Conservation (phyloP, 2,329 filamentous ascomycete species). For the Sporothrix globosa region DNA sequence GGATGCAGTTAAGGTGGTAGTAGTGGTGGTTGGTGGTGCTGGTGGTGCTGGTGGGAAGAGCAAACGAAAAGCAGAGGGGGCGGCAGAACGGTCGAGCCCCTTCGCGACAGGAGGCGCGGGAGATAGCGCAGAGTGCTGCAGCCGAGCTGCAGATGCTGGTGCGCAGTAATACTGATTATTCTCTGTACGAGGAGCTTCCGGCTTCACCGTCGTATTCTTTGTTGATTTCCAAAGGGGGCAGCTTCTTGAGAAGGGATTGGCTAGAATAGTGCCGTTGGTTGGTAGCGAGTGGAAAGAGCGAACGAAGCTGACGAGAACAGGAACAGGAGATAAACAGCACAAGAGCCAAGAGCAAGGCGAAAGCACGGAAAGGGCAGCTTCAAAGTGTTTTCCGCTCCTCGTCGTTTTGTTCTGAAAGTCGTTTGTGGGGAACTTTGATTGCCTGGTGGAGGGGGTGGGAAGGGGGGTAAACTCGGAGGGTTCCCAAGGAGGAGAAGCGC, state of each 20-base stretch:
- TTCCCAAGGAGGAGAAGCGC: constrained; percentile 25
- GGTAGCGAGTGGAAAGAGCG: constrained; percentile 19
- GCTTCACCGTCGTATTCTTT: too few species aligned
- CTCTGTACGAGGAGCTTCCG: too few species aligned
- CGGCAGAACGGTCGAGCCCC: constrained; percentile 25
- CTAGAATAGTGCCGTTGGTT: constrained; percentile 9
- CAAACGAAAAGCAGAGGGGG: neutral
- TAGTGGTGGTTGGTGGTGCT: too few species aligned
- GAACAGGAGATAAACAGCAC: neutral
- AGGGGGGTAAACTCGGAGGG: constrained; percentile 25
- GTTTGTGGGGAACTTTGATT: constrained; percentile 18
- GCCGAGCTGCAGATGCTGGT: constrained; percentile 14
- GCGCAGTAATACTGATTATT: neutral
- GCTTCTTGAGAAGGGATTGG: constrained; percentile 26
- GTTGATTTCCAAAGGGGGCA: neutral
- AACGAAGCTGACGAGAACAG: neutral
- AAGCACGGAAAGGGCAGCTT: constrained; percentile 21
- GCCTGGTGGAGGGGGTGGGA: constrained; percentile 3
- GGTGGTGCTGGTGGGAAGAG: neutral
- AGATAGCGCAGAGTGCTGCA: constrained; percentile 24
- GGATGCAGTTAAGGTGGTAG: constrained; percentile 20
- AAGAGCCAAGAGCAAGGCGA: neutral
- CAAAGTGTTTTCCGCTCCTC: neutral
- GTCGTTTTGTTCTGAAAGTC: neutral
- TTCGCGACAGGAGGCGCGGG: constrained; percentile 28